phyloP scores from a whole-genome alignment of 2,329 filamentous ascomycete genomes.

The Teratosphaeria zuluensis region DNA sequence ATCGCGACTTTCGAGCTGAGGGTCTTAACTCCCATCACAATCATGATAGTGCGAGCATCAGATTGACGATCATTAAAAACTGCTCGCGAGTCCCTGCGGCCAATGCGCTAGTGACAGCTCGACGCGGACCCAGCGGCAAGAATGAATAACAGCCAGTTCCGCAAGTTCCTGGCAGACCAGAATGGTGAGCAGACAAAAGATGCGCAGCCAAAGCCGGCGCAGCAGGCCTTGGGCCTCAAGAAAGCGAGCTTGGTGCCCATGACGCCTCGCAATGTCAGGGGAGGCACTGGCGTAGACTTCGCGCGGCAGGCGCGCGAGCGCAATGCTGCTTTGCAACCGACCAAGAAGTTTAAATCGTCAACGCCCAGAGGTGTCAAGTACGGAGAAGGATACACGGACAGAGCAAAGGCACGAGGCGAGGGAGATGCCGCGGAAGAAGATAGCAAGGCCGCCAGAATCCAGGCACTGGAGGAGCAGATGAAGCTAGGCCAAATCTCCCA shows the following conservation, averaged over 20 bases:
- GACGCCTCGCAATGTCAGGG: constrained; percentile 69
- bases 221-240: constrained; percentile 21
- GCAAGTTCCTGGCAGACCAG: constrained; percentile 57
- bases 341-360: constrained; percentile 63
- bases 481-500: constrained; percentile 78
- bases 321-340: constrained; percentile 42
- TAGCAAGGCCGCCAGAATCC: constrained; percentile 56
- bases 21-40: too few relatives aligned
- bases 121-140: neutral
- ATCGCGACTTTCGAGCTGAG: neutral
- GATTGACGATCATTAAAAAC: too few relatives aligned
- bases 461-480: constrained; percentile 57
- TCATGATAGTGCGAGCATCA: too few relatives aligned
- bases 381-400: constrained; percentile 73
- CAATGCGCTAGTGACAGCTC: neutral
- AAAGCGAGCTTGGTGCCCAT: constrained; percentile 57
- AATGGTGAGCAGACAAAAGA: constrained; percentile 13
- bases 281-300: constrained; percentile 53
- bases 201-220: neutral
- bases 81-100: neutral
- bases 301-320: constrained; percentile 74
- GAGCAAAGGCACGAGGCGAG: constrained; percentile 54
- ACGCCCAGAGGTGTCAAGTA: constrained; percentile 75
- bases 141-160: constrained; percentile 97
- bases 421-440: constrained; percentile 42